A percentile compares a stretch with the other conserved stretches of the same genome.
These are phyloP conservation scores for Populus hybrid DNA, from an alignment of 441 rosid species.

Conservation along the genomic window DNA sequence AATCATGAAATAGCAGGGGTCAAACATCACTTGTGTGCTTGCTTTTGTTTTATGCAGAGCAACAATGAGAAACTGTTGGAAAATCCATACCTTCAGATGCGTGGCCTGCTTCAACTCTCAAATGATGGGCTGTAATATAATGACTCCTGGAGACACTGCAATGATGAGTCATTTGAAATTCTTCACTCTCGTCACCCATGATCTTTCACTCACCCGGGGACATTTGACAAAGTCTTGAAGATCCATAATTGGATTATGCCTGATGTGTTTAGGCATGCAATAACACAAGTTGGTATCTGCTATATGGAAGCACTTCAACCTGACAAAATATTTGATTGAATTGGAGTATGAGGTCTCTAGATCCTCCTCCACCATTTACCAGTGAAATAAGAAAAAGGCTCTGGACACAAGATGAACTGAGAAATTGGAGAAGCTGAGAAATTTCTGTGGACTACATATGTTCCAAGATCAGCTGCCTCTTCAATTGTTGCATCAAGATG, in stretches of 20 bases:
- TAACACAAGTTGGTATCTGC: conserved; percentile 22
- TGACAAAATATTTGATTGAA: conserved; percentile 17
- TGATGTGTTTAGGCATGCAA: conserved; percentile 21
- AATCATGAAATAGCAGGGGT: not conserved
- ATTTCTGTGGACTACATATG: conserved; percentile 5
- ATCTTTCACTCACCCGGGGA: conserved; percentile 20
- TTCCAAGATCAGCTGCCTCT: conserved; percentile 20
- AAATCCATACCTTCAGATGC: conserved; percentile 99
- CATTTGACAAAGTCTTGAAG: conserved; percentile 22
- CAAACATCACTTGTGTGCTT: conserved; percentile 17
- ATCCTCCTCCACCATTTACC: conserved; percentile 1
- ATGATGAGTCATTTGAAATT: conserved; percentile 16
- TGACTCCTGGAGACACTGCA: conserved; percentile 16
- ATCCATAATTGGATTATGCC: conserved; percentile 16
- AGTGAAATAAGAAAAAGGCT: conserved; percentile 15
- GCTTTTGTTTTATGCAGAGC: conserved; percentile 55
- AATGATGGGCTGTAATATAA: conserved; percentile 48
- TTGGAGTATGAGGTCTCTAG: conserved; percentile 14
- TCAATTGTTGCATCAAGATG: conserved; percentile 15
- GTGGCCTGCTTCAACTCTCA: conserved; percentile 92
- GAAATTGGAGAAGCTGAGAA: conserved; percentile 18
- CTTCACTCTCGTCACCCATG: conserved; percentile 13
- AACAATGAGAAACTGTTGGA: conserved; percentile 96
- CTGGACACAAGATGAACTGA: conserved; percentile 17
- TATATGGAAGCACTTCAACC: conserved; percentile 18